Evolutionary conservation across 2,329 filamentous ascomycete genomes (phyloP).

Genomic region (Eurotiales sp.): DNA sequence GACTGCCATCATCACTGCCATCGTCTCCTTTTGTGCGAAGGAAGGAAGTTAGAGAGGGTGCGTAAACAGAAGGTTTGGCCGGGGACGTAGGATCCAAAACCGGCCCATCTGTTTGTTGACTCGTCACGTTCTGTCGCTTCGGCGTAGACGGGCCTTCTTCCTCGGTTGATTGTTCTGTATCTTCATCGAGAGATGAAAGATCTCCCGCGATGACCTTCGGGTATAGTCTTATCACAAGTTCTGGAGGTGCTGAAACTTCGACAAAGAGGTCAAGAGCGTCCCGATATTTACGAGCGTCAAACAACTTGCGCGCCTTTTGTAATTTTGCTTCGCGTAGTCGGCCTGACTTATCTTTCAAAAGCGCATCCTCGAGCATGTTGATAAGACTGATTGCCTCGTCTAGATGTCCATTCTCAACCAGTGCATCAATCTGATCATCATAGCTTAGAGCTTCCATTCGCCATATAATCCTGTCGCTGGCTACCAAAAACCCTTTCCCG

Average conservation of each 20-base stretch:
- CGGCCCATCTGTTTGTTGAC: constrained; percentile 23
- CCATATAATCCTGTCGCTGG: constrained; percentile 89
- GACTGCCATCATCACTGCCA: constrained; percentile 37
- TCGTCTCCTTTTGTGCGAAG: constrained; percentile 35
- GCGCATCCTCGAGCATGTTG: constrained; percentile 84
- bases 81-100: constrained; percentile 24
- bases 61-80: constrained; percentile 26
- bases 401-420: constrained; percentile 68
- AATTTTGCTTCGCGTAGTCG: constrained; percentile 84
- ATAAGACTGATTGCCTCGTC: constrained; percentile 92
- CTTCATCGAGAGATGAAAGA: constrained; percentile 60
- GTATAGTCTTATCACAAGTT: constrained; percentile 80
- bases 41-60: constrained; percentile 37
- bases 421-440: constrained; percentile 78
- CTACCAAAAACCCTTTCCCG: constrained; percentile 91
- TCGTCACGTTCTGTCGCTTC: constrained; percentile 26
- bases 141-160: constrained; percentile 27
- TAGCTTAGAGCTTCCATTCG: constrained; percentile 93
- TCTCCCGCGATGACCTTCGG: constrained; percentile 80
- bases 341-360: constrained; percentile 76
- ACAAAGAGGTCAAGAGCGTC: constrained; percentile 88
- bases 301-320: constrained; percentile 81
- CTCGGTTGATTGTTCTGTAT: constrained; percentile 30
- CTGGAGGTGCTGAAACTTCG: constrained; percentile 83
- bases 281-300: constrained; percentile 76